Base-by-base conservation (phyloP, 768 basidiomycete species). In the Paxillus involutus region DNA sequence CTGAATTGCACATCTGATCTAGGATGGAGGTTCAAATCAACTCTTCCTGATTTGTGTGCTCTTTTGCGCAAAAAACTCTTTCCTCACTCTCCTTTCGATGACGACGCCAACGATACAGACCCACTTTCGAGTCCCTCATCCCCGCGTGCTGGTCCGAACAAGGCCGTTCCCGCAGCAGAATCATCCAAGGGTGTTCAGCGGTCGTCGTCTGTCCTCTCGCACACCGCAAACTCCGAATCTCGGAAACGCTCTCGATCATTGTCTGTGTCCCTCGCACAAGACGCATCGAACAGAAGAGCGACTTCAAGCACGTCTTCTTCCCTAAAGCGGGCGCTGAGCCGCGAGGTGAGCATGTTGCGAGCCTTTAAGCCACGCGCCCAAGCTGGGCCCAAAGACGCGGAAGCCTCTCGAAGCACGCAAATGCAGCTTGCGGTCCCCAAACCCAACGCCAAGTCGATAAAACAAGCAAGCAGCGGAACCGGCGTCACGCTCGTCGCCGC, bases 271-370 rank as follows among this genome's bases (percentile, higher is more conserved):
- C 77, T 91, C 6, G 83, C 84, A 9, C 82, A 84, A 56, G 87
- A 89, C 59, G 78, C 78, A 8, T 73, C 71, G 33, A 63, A 68
- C 16, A 70, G 73, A 40, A 56, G 63, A 74, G 19, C 60, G 12
- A 43, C 44, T 13, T 59, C 73, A 62, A 45, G 73, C 73, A 63
- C 74, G 68, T 53, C 62, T 0, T 65, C 65, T 8, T 67, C 71
- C 6, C 81, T 82, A 62, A 82, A 81, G 57, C 77, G 80, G 10
- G 71, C 80, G 1, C 69, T 89, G n/a, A 83, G 77, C 53, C 78
- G 86, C 32, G 88, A 91, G 64, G 76, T 90, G 57, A 90, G 86
- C 70, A 91, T 91, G 89, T 83, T 84, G 16, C 78, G 87, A 32
- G 79, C 71, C 21, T 89, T 89, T 71, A 88, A 83, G 62, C 76